These are phyloP conservation scores for Cicer arietinum DNA, from an alignment of 306 rosid species.

Conservation along the genomic window DNA sequence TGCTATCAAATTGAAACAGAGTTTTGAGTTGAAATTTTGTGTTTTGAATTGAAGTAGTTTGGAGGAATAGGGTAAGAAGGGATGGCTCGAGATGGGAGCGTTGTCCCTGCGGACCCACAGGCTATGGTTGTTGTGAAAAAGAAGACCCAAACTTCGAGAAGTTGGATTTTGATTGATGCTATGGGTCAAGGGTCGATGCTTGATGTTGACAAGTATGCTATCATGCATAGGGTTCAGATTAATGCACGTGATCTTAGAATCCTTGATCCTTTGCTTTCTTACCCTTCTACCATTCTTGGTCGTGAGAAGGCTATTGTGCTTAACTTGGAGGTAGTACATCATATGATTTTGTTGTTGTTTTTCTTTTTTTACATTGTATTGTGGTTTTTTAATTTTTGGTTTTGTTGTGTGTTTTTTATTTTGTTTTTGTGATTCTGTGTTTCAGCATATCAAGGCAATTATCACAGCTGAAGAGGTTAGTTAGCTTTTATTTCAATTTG, in stretches of 20 bases:
- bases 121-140: conserved; percentile 60
- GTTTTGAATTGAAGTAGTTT: conserved; percentile 34
- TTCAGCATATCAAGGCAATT: conserved; percentile 95
- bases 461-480: conserved; percentile 94
- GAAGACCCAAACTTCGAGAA: conserved; percentile 76
- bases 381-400: neutral
- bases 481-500: conserved; percentile 4
- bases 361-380: neutral
- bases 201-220: conserved; percentile 84
- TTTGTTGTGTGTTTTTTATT: neutral
- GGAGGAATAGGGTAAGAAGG: conserved; percentile 46
- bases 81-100: conserved; percentile 81
- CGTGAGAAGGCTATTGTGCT: conserved; percentile 95
- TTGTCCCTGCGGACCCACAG: conserved; percentile 78
- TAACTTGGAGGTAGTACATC: conserved; percentile 80
- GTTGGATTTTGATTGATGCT: conserved; percentile 75
- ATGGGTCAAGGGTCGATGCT: conserved; percentile 68
- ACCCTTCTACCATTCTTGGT: conserved; percentile 89
- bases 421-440: conserved; percentile 28
- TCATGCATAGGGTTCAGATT: conserved; percentile 87
- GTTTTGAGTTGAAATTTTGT: conserved; percentile 15
- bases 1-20: neutral
- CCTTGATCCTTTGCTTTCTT: conserved; percentile 87
- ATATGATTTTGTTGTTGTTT: too few relatives aligned
- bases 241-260: conserved; percentile 97